A percentile compares a stretch with the other conserved stretches of the same genome.
Evolutionary conservation across 2,329 filamentous ascomycete genomes (phyloP).

Genomic region (Ceratocystis diversiconidia): DNA sequence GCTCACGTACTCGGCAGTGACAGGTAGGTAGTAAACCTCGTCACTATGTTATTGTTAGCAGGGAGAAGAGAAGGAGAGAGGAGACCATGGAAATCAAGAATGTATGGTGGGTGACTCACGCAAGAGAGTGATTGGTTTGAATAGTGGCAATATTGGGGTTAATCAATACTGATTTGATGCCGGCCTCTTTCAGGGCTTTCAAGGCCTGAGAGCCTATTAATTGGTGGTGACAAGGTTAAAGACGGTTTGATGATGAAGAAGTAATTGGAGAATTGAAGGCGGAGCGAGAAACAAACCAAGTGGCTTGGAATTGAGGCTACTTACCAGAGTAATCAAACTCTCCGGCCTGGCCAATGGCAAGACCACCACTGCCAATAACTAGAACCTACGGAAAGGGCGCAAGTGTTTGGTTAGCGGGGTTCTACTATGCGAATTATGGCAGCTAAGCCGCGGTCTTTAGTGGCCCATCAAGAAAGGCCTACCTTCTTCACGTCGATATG

Average conservation of each 20-base stretch:
- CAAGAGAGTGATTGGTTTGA: slow-evolving; percentile 89
- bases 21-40: slow-evolving; percentile 94
- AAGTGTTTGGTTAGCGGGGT: not conserved
- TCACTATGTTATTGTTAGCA: slow-evolving; percentile 33
- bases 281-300: not conserved
- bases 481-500: slow-evolving; percentile 80
- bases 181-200: slow-evolving; percentile 92
- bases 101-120: slow-evolving; percentile 25
- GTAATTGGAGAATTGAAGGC: not conserved
- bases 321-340: slow-evolving; percentile 97
- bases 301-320: slow-evolving; percentile 25
- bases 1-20: slow-evolving; percentile 93
- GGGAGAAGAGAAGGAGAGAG: not conserved
- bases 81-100: not conserved
- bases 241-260: not conserved
- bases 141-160: slow-evolving; percentile 99
- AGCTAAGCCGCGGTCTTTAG: not conserved
- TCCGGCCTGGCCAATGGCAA: slow-evolving; percentile 93
- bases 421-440: not conserved
- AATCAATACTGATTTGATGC: slow-evolving; percentile 79
- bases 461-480: not conserved
- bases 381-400: slow-evolving; percentile 39
- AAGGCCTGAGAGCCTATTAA: slow-evolving; percentile 75
- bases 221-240: slow-evolving; percentile 18
- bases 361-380: slow-evolving; percentile 87